phyloP scores from a whole-genome alignment of 345 rosid genomes.

The Ceriops tagal region DNA sequence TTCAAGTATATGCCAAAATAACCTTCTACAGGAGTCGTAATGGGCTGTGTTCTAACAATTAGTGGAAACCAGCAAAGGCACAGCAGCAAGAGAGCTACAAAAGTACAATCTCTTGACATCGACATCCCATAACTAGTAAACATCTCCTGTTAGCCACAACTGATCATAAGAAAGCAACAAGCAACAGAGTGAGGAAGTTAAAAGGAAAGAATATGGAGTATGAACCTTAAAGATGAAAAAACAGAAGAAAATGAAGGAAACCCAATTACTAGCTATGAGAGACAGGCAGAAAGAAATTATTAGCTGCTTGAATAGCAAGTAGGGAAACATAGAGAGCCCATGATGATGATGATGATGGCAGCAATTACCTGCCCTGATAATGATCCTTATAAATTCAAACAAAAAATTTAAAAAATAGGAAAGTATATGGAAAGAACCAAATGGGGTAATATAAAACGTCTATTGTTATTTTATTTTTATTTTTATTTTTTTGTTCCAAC shows the following conservation, averaged over 20 bases:
- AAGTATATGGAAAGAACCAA: not conserved
- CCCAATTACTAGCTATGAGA: not conserved
- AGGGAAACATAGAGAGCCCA: no score
- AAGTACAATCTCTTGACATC: conserved; percentile 17
- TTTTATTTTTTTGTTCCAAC: no score
- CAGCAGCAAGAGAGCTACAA: conserved; percentile 32
- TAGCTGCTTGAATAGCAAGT: not conserved
- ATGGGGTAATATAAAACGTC: not conserved
- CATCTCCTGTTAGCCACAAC: conserved; percentile 14
- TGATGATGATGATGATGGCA: not conserved
- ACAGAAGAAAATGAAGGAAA: not conserved
- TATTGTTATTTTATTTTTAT: no score
- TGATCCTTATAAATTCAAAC: not conserved
- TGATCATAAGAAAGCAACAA: not conserved
- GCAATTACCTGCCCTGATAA: not conserved
- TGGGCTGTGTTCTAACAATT: conserved; percentile 39
- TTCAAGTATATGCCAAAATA: not conserved
- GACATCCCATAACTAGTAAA: conserved; percentile 19
- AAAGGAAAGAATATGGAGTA: not conserved
- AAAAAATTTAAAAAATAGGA: not conserved
- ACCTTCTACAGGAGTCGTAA: conserved; percentile 79
- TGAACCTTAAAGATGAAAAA: not conserved
- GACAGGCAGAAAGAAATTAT: not conserved
- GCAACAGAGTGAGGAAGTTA: not conserved
- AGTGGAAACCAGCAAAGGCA: conserved; percentile 40